These are phyloP conservation scores for Pythium brassicae DNA, from an alignment of 352 stramenopile genomes.

Conservation along the genomic window DNA sequence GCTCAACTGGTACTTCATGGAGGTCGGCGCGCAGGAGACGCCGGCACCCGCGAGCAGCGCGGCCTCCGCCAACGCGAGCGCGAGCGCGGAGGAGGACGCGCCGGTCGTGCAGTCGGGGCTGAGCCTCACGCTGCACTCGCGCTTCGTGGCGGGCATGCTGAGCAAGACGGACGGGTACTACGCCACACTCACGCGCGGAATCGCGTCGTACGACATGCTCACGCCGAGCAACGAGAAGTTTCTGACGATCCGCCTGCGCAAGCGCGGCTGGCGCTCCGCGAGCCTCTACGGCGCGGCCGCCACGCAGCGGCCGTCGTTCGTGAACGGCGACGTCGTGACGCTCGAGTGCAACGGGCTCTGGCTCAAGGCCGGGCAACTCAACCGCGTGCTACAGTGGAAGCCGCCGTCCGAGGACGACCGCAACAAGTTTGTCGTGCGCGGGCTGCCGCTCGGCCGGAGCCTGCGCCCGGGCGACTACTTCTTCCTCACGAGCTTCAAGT, in stretches of 20 bases:
- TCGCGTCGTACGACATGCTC: slow-evolving; percentile 75
- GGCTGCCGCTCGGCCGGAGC: slow-evolving; percentile 66
- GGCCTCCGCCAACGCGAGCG: not conserved
- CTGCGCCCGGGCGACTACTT: slow-evolving; percentile 80
- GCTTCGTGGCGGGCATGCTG: slow-evolving; percentile 67
- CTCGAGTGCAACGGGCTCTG: slow-evolving; percentile 86
- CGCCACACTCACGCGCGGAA: slow-evolving; percentile 69
- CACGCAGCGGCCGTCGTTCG: slow-evolving; percentile 62
- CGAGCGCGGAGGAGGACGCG: slow-evolving; percentile 2
- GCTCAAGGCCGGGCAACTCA: slow-evolving; percentile 67
- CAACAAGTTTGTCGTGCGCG: slow-evolving; percentile 84
- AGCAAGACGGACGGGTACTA: slow-evolving; percentile 86
- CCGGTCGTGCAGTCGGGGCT: slow-evolving; percentile 65
- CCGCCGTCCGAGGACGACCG: slow-evolving; percentile 77
- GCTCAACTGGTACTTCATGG: slow-evolving; percentile 87
- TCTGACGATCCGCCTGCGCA: slow-evolving; percentile 70
- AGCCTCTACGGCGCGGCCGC: slow-evolving; percentile 20
- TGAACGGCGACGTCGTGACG: slow-evolving; percentile 83
- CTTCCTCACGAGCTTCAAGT: slow-evolving; percentile 84
- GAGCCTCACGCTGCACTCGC: slow-evolving; percentile 72
- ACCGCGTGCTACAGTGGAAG: slow-evolving; percentile 87
- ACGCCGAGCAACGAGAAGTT: slow-evolving; percentile 85
- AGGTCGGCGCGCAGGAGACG: slow-evolving; percentile 36
- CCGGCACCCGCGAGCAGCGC: not conserved
- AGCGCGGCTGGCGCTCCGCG: slow-evolving; percentile 60